phyloP scores from a whole-genome alignment of 2,329 filamentous ascomycete species.

The Cercospora sojina region DNA sequence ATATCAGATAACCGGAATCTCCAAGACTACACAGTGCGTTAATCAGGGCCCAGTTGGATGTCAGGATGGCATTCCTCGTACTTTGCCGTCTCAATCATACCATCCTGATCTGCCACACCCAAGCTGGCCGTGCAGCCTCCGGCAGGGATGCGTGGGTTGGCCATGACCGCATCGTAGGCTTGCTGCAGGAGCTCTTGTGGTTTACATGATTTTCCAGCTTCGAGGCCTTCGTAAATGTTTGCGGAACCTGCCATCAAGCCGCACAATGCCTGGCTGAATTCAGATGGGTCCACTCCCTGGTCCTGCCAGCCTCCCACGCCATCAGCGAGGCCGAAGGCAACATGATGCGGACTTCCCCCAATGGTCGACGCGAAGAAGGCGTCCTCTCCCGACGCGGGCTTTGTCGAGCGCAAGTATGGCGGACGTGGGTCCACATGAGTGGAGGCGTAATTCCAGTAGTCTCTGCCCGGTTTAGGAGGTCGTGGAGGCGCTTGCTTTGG shows the following conservation, averaged over 20 bases:
- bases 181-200: conserved; percentile 73
- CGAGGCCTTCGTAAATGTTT: conserved; percentile 44
- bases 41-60: conserved; percentile 1
- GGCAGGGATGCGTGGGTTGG: conserved; percentile 69
- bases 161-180: conserved; percentile 79
- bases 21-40: conserved; percentile 57
- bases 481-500: conserved; percentile 37
- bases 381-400: conserved; percentile 82
- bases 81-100: conserved; percentile 83
- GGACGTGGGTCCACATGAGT: conserved; percentile 43
- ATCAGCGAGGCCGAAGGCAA: conserved; percentile 88
- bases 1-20: conserved; percentile 88
- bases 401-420: conserved; percentile 47
- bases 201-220: conserved; percentile 27
- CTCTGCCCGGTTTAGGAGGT: conserved; percentile 53
- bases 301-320: conserved; percentile 95
- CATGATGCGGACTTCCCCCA: conserved; percentile 62
- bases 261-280: conserved; percentile 93
- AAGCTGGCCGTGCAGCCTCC: conserved; percentile 92
- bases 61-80: conserved; percentile 32
- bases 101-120: conserved; percentile 71
- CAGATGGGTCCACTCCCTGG: conserved; percentile 86
- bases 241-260: conserved; percentile 73
- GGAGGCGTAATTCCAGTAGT: conserved; percentile 39
- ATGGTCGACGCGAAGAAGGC: conserved; percentile 87